phyloP scores from a whole-genome alignment of 768 basidiomycete species.

The Cantharellus anzutake region DNA sequence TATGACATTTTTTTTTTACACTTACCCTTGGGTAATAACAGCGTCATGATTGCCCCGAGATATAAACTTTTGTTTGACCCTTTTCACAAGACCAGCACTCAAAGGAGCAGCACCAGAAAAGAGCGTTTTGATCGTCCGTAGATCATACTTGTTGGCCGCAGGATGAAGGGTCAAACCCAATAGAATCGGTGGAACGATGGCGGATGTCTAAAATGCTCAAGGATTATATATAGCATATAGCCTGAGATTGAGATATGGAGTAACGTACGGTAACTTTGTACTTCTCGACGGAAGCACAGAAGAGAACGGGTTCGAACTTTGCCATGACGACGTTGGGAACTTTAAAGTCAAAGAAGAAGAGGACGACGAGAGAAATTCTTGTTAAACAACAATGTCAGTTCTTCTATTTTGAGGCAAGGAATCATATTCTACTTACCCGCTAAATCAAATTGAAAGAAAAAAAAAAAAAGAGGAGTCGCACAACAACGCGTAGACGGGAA shows the following conservation, averaged over 20 bases:
- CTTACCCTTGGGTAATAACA: background rate
- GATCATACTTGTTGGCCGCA: slow-evolving; percentile 34
- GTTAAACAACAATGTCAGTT: background rate
- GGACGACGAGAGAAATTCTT: background rate
- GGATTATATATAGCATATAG: background rate
- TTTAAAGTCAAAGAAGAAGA: slow-evolving; percentile 5
- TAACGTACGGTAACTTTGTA: slow-evolving; percentile 34
- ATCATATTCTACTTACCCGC: background rate
- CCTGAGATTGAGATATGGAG: background rate
- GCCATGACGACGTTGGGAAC: slow-evolving; percentile 17
- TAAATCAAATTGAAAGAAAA: background rate
- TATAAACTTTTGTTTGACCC: background rate
- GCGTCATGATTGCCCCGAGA: background rate
- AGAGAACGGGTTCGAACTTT: slow-evolving; percentile 52
- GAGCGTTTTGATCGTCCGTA: slow-evolving; percentile 36
- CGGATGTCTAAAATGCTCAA: slow-evolving; percentile 10
- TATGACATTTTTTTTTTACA: background rate
- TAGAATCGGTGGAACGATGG: slow-evolving; percentile 72
- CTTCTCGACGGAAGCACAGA: slow-evolving; percentile 43
- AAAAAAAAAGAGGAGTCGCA: background rate
- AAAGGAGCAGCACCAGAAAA: slow-evolving; percentile 71
- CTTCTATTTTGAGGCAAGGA: background rate
- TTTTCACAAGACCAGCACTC: background rate
- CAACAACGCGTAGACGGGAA: background rate
- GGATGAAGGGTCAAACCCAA: slow-evolving; percentile 54